A percentile compares a stretch with the other conserved stretches of the same genome.
Evolutionary conservation across 768 basidiomycete genomes (phyloP).

Genomic region (Amanita phalloides): DNA sequence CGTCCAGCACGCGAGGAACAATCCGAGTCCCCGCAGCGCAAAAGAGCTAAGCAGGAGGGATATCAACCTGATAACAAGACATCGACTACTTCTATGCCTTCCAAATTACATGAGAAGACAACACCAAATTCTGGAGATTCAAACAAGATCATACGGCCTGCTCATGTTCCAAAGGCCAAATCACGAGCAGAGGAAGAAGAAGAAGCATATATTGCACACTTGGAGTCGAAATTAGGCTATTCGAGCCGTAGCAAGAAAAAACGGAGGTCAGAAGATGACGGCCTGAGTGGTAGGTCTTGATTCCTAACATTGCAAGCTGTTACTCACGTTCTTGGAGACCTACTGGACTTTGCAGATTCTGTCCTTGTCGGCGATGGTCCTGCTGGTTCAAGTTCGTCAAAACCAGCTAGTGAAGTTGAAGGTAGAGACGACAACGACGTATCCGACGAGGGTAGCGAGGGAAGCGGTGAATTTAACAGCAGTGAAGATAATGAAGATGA

Average conservation of each 20-base stretch:
- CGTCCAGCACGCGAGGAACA: slow-evolving; percentile 36
- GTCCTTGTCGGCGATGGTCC: slow-evolving; percentile 11
- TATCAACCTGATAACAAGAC: neutral
- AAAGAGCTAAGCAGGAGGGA: slow-evolving; percentile 28
- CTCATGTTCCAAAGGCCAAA: slow-evolving; percentile 3
- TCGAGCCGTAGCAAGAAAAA: slow-evolving; percentile 30
- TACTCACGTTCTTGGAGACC: slow-evolving; percentile 24
- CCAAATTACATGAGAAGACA: neutral
- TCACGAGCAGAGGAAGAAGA: slow-evolving; percentile 43
- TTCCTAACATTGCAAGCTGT: slow-evolving; percentile 10
- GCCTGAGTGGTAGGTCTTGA: slow-evolving; percentile 56
- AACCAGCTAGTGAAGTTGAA: slow-evolving; percentile 7
- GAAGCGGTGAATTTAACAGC: neutral
- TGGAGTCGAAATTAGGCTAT: slow-evolving; percentile 71
- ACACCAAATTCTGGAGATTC: neutral
- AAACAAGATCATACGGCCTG: neutral
- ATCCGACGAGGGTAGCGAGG: slow-evolving; percentile 17
- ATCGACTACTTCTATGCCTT: neutral
- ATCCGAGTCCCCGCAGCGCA: slow-evolving; percentile 34
- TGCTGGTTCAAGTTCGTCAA: neutral
- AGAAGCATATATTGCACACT: slow-evolving; percentile 75
- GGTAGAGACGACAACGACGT: slow-evolving; percentile 15
- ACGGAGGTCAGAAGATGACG: slow-evolving; percentile 40
- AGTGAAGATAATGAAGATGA: slow-evolving; percentile 4
- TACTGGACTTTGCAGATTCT: slow-evolving; percentile 41